These are phyloP conservation scores for Schizophyllum commune DNA, from an alignment of 1,284 basidiomycete genomes.

Conservation along the genomic window DNA sequence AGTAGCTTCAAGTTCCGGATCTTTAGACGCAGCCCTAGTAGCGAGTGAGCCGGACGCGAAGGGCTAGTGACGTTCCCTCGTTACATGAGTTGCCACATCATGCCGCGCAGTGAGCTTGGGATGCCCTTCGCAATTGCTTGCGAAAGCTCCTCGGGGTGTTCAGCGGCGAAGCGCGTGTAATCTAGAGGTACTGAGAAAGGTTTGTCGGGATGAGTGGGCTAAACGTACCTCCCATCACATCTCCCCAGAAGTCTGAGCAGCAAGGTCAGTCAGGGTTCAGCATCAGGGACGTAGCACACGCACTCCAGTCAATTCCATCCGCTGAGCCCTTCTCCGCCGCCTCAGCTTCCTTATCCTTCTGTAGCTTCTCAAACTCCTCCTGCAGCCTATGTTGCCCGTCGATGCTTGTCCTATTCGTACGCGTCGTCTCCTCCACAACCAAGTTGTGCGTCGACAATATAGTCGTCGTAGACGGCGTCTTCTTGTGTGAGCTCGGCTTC, in stretches of 20 bases:
- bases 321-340: constrained; percentile 25
- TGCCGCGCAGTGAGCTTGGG: constrained; percentile 78
- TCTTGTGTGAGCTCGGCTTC: constrained; percentile 37
- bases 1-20: constrained; percentile 76
- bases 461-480: constrained; percentile 55
- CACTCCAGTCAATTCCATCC: constrained; percentile 68
- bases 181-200: constrained; percentile 35
- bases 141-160: constrained; percentile 73
- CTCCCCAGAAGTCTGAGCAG: constrained; percentile 86
- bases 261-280: constrained; percentile 4
- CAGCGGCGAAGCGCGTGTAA: constrained; percentile 79
- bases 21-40: constrained; percentile 80
- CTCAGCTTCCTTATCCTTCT: constrained; percentile 39
- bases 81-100: constrained; percentile 98
- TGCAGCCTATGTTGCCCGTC: constrained; percentile 65
- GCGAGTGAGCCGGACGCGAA: constrained; percentile 7
- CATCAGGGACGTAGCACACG: constrained; percentile 21
- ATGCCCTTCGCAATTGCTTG: constrained; percentile 91
- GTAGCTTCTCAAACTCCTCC: constrained; percentile 59
- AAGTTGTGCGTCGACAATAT: constrained; percentile 44
- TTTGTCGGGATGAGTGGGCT: background rate
- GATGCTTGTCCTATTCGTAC: constrained; percentile 37
- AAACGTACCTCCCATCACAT: constrained; percentile 73
- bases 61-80: constrained; percentile 8
- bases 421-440: constrained; percentile 30